Evolutionary conservation across 805 yeast species (phyloP).

Genomic region (Yamadazyma tumulicola): DNA sequence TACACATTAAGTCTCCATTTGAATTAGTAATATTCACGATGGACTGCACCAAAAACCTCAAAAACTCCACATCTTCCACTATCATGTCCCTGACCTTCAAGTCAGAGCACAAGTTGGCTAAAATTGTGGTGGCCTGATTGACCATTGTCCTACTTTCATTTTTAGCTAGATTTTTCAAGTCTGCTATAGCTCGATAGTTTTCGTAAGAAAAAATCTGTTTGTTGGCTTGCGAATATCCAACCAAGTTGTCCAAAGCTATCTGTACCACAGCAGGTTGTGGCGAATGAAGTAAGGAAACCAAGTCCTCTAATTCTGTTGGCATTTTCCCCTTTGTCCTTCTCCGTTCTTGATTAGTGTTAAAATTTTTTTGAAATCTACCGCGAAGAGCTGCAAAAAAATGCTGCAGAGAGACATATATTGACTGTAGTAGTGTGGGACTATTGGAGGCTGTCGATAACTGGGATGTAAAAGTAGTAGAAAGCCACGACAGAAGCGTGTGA

Average conservation of each 20-base stretch:
- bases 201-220: conserved; percentile 68
- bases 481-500: conserved; percentile 31
- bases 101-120: conserved; percentile 82
- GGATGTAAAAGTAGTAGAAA: conserved; percentile 35
- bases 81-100: conserved; percentile 57
- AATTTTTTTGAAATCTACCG: neutral
- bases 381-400: conserved; percentile 1
- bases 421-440: neutral
- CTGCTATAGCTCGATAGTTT: conserved; percentile 66
- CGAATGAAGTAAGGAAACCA: conserved; percentile 79
- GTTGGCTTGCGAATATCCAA: conserved; percentile 75
- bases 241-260: conserved; percentile 80
- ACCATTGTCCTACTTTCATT: conserved; percentile 53
- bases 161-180: conserved; percentile 58
- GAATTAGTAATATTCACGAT: conserved; percentile 55
- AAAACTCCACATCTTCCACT: conserved; percentile 59
- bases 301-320: conserved; percentile 47
- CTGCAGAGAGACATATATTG: neutral
- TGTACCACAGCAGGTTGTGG: conserved; percentile 76
- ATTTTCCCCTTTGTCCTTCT: conserved; percentile 16
- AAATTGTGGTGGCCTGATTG: conserved; percentile 68
- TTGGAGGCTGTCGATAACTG: conserved; percentile 17
- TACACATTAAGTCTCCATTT: conserved; percentile 78
- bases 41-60: conserved; percentile 44
- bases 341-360: neutral